A percentile compares a stretch with the other conserved stretches of the same genome.
These are phyloP conservation scores for Tieghemostelium lacteum DNA, from an alignment of 78 protist genomes.

Conservation along the genomic window DNA sequence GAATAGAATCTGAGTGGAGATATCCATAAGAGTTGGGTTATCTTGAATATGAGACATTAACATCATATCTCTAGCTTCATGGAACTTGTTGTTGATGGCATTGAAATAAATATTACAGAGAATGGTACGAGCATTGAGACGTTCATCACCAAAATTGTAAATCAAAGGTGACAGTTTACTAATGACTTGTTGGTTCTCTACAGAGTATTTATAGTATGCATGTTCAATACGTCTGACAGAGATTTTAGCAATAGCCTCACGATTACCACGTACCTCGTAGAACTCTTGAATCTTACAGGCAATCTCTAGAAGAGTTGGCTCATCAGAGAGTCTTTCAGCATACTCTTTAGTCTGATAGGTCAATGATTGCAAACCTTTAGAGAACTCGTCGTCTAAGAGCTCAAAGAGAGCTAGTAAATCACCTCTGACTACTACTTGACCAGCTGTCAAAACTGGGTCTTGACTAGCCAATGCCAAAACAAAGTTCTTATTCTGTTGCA, in stretches of 20 bases:
- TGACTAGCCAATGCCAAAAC: conserved; percentile 14
- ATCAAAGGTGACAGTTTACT: conserved; percentile 61
- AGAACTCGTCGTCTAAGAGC: conserved; percentile 91
- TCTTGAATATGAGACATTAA: conserved; percentile 92
- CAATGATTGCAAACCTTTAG: conserved; percentile 80
- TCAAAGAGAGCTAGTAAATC: conserved; percentile 78
- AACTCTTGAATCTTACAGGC: conserved; percentile 53
- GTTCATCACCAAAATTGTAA: conserved; percentile 85
- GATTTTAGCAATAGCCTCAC: conserved; percentile 32
- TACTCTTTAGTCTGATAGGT: conserved; percentile 91
- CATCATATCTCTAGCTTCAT: conserved; percentile 95
- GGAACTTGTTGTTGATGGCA: conserved; percentile 85
- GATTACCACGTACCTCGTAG: conserved; percentile 18
- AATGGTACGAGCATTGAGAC: conserved; percentile 85
- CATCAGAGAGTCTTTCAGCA: conserved; percentile 84
- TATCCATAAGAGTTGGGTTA: conserved; percentile 76
- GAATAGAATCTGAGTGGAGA: conserved; percentile 89
- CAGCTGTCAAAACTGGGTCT: conserved; percentile 21
- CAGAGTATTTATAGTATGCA: conserved; percentile 64
- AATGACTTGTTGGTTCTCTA: conserved; percentile 21
- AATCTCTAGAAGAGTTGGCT: conserved; percentile 50
- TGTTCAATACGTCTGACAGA: conserved; percentile 85
- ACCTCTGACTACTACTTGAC: conserved; percentile 31
- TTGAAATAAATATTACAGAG: conserved; percentile 88
- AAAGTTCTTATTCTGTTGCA: conserved; percentile 24